Evolutionary conservation across 345 rosid genomes (phyloP), one percentile per base, ranked within the genome.

Genomic region (Triadica sebifera): DNA sequence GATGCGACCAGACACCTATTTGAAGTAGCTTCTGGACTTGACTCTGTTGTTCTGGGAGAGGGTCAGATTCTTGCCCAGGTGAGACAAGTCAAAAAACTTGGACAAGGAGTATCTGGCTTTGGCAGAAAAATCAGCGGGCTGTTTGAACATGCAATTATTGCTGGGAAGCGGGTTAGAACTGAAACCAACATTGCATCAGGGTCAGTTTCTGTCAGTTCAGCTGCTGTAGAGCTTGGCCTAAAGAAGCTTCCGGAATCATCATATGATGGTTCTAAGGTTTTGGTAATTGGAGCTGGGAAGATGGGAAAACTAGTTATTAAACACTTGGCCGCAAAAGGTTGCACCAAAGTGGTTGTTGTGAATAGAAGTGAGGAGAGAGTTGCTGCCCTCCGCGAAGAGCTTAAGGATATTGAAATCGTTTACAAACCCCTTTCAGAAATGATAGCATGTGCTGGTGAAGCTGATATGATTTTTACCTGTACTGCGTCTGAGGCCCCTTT

Each of bases 51-150:
- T 65, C 67, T 77, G 13, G 80, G 80, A 66, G 75, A 72, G 47
- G 80, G 75, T 65, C 80, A 77, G 47, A 77, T 77, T 20, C 76
- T 77, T 65, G 80, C 80, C 25, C 80, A 77, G 61, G 80, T 77
- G 45, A 77, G 46, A 67, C 80, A 77, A 59, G 80, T 77, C 7
- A 64, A 71, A 46, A 77, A 72, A 66, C 62, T 72, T 55, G 80
- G 80, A 56, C 80, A 77, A 77, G 80, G 80, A 65, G 72, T 71
- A 43, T 46, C 46, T 65, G 80, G 80, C 55, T 77, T 77, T 43
- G 60, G 51, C 37, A 65, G 75, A 72, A 77, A 77, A 55, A 72
- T 77, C 34, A 67, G 70, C 39, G 80, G 80, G 72, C 52, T 77
- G 43, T 77, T 77, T 66, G 69, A 77, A 55, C 80, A 77, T 34